phyloP scores from a whole-genome alignment of 2,329 filamentous ascomycete species.

The Rutstroemia sp. region DNA sequence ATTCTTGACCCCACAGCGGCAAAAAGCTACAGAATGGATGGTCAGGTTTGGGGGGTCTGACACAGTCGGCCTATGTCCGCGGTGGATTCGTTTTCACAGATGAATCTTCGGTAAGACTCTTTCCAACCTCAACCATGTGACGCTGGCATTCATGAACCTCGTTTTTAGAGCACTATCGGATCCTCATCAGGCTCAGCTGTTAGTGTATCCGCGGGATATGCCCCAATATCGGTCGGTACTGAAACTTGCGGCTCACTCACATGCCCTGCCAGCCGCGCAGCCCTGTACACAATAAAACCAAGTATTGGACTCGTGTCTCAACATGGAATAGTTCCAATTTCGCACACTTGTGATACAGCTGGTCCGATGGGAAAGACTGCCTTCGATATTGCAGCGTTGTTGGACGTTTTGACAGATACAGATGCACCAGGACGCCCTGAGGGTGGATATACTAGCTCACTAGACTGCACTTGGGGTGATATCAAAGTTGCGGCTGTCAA shows the following conservation, averaged over 20 bases:
- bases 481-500: neutral
- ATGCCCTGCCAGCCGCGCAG: neutral
- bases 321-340: neutral
- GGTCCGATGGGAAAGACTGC: slow-evolving; percentile 4
- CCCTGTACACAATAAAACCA: neutral
- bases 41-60: slow-evolving; percentile 13
- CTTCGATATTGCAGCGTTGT: neutral
- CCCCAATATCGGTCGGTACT: slow-evolving; percentile 2
- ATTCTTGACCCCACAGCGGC: neutral
- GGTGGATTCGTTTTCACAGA: slow-evolving; percentile 8
- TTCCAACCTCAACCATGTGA: neutral
- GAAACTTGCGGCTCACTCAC: slow-evolving; percentile 2
- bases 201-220: slow-evolving; percentile 3
- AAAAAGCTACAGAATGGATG: neutral
- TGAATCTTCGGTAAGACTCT: slow-evolving; percentile 8
- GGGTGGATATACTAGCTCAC: neutral
- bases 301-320: neutral
- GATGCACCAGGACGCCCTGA: neutral
- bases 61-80: slow-evolving; percentile 12
- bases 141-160: neutral
- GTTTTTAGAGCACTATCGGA: slow-evolving; percentile 41
- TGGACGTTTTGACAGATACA: neutral
- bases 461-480: neutral
- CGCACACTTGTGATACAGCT: neutral
- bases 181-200: slow-evolving; percentile 39